Conservation (phyloP, 768 basidiomycete species). For the Leccinum olivaceopallidum region DNA sequence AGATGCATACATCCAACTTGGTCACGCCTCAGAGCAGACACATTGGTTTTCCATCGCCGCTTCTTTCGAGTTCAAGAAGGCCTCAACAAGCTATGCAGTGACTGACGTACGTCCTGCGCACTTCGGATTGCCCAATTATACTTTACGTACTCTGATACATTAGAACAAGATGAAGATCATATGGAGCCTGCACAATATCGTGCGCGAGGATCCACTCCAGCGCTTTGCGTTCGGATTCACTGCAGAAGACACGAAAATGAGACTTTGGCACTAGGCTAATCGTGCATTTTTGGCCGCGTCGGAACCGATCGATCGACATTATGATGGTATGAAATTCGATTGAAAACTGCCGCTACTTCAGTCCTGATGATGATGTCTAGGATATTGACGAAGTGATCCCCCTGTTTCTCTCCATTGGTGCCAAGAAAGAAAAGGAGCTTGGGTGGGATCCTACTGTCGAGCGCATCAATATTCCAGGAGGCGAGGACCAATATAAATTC, state of each 20-base stretch:
- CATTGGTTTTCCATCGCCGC: no score
- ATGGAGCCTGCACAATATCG: slow-evolving; percentile 19
- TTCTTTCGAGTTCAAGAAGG: no score
- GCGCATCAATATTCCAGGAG: neutral
- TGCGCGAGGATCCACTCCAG: neutral
- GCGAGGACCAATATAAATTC: neutral
- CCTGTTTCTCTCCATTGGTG: no score
- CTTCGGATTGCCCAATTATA: neutral
- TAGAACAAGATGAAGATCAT: slow-evolving; percentile 23
- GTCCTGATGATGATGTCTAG: no score
- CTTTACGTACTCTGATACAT: neutral
- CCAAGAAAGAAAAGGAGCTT: neutral
- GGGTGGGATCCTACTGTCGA: slow-evolving; percentile 13
- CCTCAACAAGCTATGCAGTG: no score
- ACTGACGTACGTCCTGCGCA: no score
- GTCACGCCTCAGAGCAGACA: no score
- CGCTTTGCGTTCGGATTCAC: neutral
- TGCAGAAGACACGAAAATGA: slow-evolving; percentile 1
- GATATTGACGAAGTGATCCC: no score
- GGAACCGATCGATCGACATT: neutral
- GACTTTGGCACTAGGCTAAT: slow-evolving; percentile 27
- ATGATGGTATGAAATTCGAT: neutral
- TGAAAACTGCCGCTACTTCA: no score
- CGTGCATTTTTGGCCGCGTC: slow-evolving; percentile 2
- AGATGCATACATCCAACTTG: no score